Percentiles rank a stretch among this genome's conserved stretches.
phyloP scores from a whole-genome alignment of 2,329 filamentous ascomycete genomes.

The Metarhizium anisopliae region DNA sequence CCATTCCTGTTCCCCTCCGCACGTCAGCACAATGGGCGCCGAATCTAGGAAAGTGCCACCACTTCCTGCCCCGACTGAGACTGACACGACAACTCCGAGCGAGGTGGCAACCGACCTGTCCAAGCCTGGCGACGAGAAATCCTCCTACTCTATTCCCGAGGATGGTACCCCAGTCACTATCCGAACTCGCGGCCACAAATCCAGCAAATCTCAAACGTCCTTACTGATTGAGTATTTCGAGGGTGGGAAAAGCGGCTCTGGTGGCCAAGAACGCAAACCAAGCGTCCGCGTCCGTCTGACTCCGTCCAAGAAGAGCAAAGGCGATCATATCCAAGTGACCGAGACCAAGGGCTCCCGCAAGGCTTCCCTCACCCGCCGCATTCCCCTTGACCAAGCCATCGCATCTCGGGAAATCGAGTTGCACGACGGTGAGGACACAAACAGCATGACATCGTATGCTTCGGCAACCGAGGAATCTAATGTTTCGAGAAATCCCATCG shows the following conservation, averaged over 20 bases:
- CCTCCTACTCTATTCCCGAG: slow-evolving; percentile 71
- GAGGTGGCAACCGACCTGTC: slow-evolving; percentile 59
- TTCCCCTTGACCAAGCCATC: slow-evolving; percentile 38
- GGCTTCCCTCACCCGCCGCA: slow-evolving; percentile 46
- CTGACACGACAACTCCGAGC: slow-evolving; percentile 53
- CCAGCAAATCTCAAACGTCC: slow-evolving; percentile 70
- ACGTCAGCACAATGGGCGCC: slow-evolving; percentile 40
- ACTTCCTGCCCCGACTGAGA: slow-evolving; percentile 72
- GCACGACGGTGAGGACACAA: slow-evolving; percentile 49
- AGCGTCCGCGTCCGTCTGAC: slow-evolving; percentile 75
- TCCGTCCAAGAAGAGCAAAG: slow-evolving; percentile 60
- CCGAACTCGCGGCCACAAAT: slow-evolving; percentile 57
- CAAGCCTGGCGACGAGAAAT: slow-evolving; percentile 58
- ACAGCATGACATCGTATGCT: slow-evolving; percentile 64
- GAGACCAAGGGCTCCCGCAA: slow-evolving; percentile 67
- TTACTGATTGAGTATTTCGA: slow-evolving; percentile 94
- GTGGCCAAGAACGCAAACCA: slow-evolving; percentile 59
- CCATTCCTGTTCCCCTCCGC: neutral
- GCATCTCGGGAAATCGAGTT: slow-evolving; percentile 33
- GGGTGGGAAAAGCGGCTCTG: slow-evolving; percentile 54
- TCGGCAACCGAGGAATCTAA: slow-evolving; percentile 75
- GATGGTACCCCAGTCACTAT: slow-evolving; percentile 91
- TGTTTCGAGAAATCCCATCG: slow-evolving; percentile 67
- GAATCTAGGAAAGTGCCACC: slow-evolving; percentile 52
- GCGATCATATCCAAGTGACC: slow-evolving; percentile 80